A percentile compares a stretch with the other conserved stretches of the same genome.
Evolutionary conservation across 768 basidiomycete genomes (phyloP).

Genomic region (Sutorius australiensis): DNA sequence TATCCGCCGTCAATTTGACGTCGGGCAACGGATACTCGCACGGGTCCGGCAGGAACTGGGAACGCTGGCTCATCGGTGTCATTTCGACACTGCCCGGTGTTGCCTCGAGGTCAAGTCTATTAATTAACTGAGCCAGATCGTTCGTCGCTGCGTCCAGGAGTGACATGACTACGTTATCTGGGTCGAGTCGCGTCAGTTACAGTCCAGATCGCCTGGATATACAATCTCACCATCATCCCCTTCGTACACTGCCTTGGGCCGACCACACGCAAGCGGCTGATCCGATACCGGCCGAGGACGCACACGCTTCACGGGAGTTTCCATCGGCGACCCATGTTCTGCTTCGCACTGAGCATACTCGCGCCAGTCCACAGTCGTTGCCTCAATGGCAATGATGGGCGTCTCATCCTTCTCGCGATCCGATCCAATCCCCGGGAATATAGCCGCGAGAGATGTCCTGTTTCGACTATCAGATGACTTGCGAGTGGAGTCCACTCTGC

Average conservation of each 20-base stretch:
- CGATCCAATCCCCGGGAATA: constrained; percentile 49
- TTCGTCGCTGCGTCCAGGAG: constrained; percentile 78
- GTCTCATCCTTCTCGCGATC: constrained; percentile 15
- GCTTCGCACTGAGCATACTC: background rate
- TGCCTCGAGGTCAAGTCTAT: constrained; percentile 75
- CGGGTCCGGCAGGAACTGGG: constrained; percentile 16
- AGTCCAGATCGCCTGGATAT: background rate
- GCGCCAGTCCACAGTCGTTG: constrained; percentile 54
- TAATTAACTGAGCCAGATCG: constrained; percentile 74
- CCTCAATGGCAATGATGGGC: constrained; percentile 44
- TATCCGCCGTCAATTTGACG: constrained; percentile 29
- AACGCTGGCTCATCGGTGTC: constrained; percentile 38
- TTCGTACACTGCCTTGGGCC: constrained; percentile 48
- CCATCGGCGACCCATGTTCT: background rate
- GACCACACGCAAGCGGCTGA: constrained; percentile 46
- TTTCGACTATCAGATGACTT: constrained; percentile 48
- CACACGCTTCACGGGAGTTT: constrained; percentile 38
- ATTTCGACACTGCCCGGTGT: constrained; percentile 58
- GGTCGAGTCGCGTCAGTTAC: background rate
- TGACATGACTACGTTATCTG: constrained; percentile 52
- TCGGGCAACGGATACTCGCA: constrained; percentile 31
- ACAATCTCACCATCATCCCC: constrained; percentile 42
- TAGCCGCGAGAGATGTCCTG: constrained; percentile 50
- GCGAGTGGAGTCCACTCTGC: constrained; percentile 35
- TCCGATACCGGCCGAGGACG: constrained; percentile 63